These are phyloP conservation scores for Aureobasidium uvarum DNA, from an alignment of 2,329 filamentous ascomycete genomes.

Conservation along the genomic window DNA sequence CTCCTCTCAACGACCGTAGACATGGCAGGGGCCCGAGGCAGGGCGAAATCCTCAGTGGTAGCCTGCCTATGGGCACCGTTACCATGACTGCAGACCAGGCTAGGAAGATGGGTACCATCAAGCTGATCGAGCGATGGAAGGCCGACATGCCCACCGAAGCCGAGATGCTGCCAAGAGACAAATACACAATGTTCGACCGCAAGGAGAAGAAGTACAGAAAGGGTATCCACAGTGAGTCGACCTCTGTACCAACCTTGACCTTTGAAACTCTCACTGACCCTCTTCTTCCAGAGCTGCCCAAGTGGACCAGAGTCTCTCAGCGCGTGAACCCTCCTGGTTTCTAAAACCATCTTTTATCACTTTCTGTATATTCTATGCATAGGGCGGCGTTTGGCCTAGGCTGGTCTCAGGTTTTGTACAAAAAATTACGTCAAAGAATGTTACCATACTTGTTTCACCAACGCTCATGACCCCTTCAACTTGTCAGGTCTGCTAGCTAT, in stretches of 20 bases:
- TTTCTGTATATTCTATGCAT: slow-evolving; percentile 27
- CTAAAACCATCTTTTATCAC: slow-evolving; percentile 47
- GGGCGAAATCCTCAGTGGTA: slow-evolving; percentile 32
- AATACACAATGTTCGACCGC: slow-evolving; percentile 96
- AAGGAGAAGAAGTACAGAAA: slow-evolving; percentile 96
- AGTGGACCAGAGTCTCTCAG: slow-evolving; percentile 96
- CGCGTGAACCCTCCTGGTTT: slow-evolving; percentile 92
- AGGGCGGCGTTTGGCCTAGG: slow-evolving; percentile 22
- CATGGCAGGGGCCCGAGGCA: slow-evolving; percentile 37
- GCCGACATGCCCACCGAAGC: slow-evolving; percentile 91
- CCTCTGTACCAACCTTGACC: neutral
- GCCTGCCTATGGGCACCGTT: slow-evolving; percentile 23
- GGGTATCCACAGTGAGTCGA: slow-evolving; percentile 83
- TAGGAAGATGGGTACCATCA: slow-evolving; percentile 56
- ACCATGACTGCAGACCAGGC: slow-evolving; percentile 34
- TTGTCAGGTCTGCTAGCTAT: slow-evolving; percentile 12
- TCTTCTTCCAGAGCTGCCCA: slow-evolving; percentile 41
- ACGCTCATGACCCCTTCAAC: neutral
- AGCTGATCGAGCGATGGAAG: slow-evolving; percentile 87
- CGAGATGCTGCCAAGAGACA: slow-evolving; percentile 95
- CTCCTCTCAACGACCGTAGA: slow-evolving; percentile 30
- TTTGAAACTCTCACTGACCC: slow-evolving; percentile 34
- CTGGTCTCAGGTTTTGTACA: slow-evolving; percentile 14
- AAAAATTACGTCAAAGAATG: slow-evolving; percentile 21
- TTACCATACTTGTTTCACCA: slow-evolving; percentile 13